These are phyloP conservation scores for Chlamydomonas sp. DNA, from an alignment of 139 green algal species.

Conservation along the genomic window DNA sequence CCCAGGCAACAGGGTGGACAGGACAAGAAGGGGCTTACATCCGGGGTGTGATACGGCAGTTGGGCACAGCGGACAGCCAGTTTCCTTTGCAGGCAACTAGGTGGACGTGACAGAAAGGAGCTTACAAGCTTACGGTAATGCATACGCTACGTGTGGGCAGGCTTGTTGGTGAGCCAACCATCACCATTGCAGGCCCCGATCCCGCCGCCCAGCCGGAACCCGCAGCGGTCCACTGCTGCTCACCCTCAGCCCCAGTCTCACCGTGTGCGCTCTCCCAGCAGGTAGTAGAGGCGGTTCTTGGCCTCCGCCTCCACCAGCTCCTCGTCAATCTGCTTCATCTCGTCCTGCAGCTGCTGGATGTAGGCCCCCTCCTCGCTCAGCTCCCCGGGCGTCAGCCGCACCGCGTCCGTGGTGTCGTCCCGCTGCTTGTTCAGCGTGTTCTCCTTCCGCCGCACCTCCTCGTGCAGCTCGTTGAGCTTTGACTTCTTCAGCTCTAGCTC, in stretches of 20 bases:
- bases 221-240: neutral
- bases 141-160: too few species aligned
- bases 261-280: slow-evolving; percentile 81
- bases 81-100: too few species aligned
- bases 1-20: neutral
- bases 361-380: slow-evolving; percentile 62
- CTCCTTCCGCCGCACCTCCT: slow-evolving; percentile 51
- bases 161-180: too few species aligned
- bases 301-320: slow-evolving; percentile 85
- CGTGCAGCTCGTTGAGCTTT: slow-evolving; percentile 84
- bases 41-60: too few species aligned
- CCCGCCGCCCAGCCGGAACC: too few species aligned
- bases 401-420: slow-evolving; percentile 61
- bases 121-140: too few species aligned
- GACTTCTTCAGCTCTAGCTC: slow-evolving; percentile 86
- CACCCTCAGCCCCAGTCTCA: slow-evolving; percentile 19
- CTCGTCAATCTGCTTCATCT: slow-evolving; percentile 78
- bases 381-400: slow-evolving; percentile 52
- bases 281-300: slow-evolving; percentile 88
- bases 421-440: slow-evolving; percentile 42
- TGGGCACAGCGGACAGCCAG: too few species aligned
- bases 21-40: too few species aligned
- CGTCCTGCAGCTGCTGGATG: slow-evolving; percentile 66
- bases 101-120: too few species aligned
- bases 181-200: too few species aligned